Evolutionary conservation across 495 filamentous ascomycete genomes (phyloP), one percentile per base, ranked within the genome.

Genomic region (Tuber indicum): DNA sequence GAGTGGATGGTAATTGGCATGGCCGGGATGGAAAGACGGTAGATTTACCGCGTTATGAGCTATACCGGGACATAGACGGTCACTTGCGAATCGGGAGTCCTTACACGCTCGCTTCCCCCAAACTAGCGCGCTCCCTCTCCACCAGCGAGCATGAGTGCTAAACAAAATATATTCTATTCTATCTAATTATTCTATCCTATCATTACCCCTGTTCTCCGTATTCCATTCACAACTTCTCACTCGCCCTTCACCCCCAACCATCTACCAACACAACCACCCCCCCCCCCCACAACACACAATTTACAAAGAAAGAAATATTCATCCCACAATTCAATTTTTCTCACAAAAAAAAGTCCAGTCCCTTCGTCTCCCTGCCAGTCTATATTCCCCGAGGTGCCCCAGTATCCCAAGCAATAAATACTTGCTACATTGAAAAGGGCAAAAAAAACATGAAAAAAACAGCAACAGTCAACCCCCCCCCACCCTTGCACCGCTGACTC

Each of bases 361-460:
- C 58, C 3, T 16, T 10, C n/a, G 3, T 32, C n/a, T 14, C 58
- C 52, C 12, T 6, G 3, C 58, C 3, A 66, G 12, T 36, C 58
- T 36, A 66, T 41, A 46, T 71, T 36, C 23, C 21, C 42, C 26
- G 26, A 36, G 23, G 45, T 36, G 32, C 23, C 2, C 43, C 69
- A 3, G 74, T 72, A 72, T 75, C 7, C 16, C 10, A 36, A 74
- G n/a, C 44, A 74, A 41, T 23, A 52, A 75, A 75, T 71, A 72
- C 39, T 46, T 43, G 36, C 58, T 39, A 46, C 4, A 75, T n/a
- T 36, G 52, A 71, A 70, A 46, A 32, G 74, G 45, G 19, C 6
- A 41, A 26, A 49, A 36, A 41, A 71, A 39, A 42, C 12, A 26
- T 17, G 39, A 41, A 72, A 41, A 19, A 49, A 46, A 58, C 23